Evolutionary conservation across 208 protist species (phyloP).

Genomic region (Trichomonas tenax): DNA sequence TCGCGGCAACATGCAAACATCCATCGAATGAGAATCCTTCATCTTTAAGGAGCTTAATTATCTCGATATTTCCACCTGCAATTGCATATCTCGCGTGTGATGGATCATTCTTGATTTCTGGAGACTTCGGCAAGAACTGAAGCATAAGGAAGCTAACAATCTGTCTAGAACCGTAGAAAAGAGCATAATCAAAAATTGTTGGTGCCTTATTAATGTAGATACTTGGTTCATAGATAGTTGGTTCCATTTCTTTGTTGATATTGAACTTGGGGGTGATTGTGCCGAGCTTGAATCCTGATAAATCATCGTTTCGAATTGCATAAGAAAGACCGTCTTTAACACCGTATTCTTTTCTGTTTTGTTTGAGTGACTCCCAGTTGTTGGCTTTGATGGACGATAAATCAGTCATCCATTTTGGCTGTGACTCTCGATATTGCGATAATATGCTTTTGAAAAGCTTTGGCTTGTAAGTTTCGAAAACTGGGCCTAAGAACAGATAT

Average conservation of each 20-base stretch:
- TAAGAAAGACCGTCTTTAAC: not conserved
- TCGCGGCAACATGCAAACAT: not conserved
- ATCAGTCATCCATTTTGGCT: not conserved
- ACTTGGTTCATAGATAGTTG: not conserved
- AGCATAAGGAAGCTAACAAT: not conserved
- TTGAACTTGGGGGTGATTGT: not conserved
- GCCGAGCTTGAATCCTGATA: not conserved
- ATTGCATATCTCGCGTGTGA: not conserved
- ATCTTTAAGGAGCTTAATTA: not conserved
- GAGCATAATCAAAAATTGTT: not conserved
- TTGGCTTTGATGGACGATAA: not conserved
- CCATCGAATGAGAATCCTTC: not conserved
- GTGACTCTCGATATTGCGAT: not conserved
- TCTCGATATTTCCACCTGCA: not conserved
- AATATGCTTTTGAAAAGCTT: not conserved
- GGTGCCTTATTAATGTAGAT: not conserved
- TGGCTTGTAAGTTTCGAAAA: not conserved
- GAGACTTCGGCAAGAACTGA: not conserved
- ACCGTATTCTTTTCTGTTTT: not conserved
- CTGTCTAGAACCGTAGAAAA: not conserved
- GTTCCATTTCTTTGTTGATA: not conserved
- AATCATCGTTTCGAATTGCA: not conserved
- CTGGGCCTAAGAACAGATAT: not conserved
- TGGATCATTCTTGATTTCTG: not conserved
- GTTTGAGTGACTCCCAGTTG: not conserved